phyloP scores from a whole-genome alignment of 2,329 filamentous ascomycete genomes.

The Gnomoniopsis sp. region DNA sequence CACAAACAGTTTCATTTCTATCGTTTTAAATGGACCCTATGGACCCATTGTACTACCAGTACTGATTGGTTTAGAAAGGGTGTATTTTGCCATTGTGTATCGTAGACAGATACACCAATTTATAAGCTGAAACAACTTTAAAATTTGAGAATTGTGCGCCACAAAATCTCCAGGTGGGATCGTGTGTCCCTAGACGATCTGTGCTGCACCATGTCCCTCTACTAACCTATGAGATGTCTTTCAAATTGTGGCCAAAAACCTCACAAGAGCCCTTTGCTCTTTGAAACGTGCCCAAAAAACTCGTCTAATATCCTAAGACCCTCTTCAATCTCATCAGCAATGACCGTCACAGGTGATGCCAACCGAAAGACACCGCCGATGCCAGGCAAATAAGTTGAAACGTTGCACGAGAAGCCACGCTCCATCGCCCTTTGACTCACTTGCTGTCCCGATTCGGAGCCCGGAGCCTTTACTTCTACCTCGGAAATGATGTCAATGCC shows the following conservation, averaged over 20 bases:
- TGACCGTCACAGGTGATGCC: constrained; percentile 48
- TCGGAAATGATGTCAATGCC: constrained; percentile 49
- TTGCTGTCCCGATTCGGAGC: constrained; percentile 37
- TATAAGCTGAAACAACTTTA: no score
- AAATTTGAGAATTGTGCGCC: no score
- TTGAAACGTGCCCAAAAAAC: constrained; percentile 36
- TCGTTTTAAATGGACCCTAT: neutral
- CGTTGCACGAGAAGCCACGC: constrained; percentile 45
- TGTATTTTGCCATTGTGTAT: no score
- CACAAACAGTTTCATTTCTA: neutral
- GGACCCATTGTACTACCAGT: no score
- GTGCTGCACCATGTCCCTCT: no score
- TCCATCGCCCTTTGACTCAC: constrained; percentile 41
- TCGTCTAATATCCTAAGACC: constrained; percentile 48
- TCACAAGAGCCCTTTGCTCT: neutral
- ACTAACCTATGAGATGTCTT: no score
- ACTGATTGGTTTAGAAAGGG: no score
- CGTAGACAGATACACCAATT: no score
- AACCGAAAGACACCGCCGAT: constrained; percentile 49
- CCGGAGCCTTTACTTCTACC: constrained; percentile 38
- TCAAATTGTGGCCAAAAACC: no score
- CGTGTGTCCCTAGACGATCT: no score
- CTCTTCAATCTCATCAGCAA: constrained; percentile 38
- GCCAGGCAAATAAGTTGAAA: constrained; percentile 42
- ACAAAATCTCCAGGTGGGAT: no score